phyloP scores from a whole-genome alignment of 2,329 filamentous ascomycete genomes.

The Arthrobotrys entomopaga region DNA sequence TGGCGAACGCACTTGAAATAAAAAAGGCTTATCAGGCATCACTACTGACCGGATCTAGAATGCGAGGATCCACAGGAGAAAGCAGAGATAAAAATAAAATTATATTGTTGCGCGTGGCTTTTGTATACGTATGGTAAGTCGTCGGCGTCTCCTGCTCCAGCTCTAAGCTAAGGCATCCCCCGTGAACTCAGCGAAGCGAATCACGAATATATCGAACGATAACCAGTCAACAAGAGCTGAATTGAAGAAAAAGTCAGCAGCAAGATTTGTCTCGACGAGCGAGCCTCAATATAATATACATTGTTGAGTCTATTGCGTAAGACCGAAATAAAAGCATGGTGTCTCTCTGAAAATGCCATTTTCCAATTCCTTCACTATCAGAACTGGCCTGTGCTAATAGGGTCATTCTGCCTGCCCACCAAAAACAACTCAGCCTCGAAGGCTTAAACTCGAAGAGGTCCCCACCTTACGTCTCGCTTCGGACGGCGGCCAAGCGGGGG shows the following conservation, averaged over 20 bases:
- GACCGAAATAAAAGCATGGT: slow-evolving; percentile 22
- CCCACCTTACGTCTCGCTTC: slow-evolving; percentile 54
- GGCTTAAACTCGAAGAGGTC: slow-evolving; percentile 38
- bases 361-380: slow-evolving; percentile 48
- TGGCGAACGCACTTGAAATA: neutral
- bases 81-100: too few species aligned
- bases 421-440: slow-evolving; percentile 54
- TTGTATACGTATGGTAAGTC: too few species aligned
- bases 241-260: slow-evolving; percentile 9
- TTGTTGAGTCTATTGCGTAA: slow-evolving; percentile 27
- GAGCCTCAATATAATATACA: slow-evolving; percentile 42
- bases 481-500: slow-evolving; percentile 49
- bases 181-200: too few species aligned
- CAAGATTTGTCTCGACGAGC: slow-evolving; percentile 37
- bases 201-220: too few species aligned
- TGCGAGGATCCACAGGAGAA: neutral
- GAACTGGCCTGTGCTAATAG: slow-evolving; percentile 27
- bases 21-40: slow-evolving; percentile 19
- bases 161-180: neutral
- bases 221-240: too few species aligned
- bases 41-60: slow-evolving; percentile 31
- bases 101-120: too few species aligned
- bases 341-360: slow-evolving; percentile 24
- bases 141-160: too few species aligned
- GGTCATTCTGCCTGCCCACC: slow-evolving; percentile 47